These are phyloP conservation scores for Clonostachys rosea DNA, from an alignment of 2,329 filamentous ascomycete species.

Conservation along the genomic window DNA sequence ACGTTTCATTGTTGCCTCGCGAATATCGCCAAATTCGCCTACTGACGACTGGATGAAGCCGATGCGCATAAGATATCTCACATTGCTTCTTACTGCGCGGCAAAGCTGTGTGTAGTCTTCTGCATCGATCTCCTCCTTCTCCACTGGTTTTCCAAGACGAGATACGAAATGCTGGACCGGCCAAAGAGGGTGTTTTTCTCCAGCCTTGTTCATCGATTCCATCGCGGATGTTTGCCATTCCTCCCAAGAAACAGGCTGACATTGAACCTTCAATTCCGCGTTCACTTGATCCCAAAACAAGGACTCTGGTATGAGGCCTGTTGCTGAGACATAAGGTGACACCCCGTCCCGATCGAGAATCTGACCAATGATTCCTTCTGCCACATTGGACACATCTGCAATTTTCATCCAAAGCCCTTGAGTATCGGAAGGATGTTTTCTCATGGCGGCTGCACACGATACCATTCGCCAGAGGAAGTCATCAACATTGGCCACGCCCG, in stretches of 20 bases:
- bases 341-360: not conserved
- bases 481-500: conserved; percentile 12
- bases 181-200: conserved; percentile 13
- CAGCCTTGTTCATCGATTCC: conserved; percentile 3
- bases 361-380: conserved; percentile 4
- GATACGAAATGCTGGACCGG: conserved; percentile 14
- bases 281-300: conserved; percentile 12
- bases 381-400: conserved; percentile 8
- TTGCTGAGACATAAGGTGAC: conserved; percentile 3
- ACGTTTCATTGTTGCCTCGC: too few species aligned
- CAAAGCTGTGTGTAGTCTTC: not conserved
- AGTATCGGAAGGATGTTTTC: conserved; percentile 3
- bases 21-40: too few species aligned
- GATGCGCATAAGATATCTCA: conserved; percentile 5
- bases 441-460: conserved; percentile 6
- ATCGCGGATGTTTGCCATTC: conserved; percentile 7
- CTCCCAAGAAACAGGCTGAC: conserved; percentile 5
- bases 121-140: not conserved
- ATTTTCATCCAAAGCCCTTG: conserved; percentile 8
- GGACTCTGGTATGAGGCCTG: conserved; percentile 6
- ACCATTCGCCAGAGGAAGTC: conserved; percentile 13
- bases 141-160: conserved; percentile 3
- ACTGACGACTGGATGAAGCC: conserved; percentile 28
- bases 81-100: conserved; percentile 4
- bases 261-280: conserved; percentile 4